phyloP scores from a whole-genome alignment of 2,329 filamentous ascomycete species.

The Coniochaeta sp. region DNA sequence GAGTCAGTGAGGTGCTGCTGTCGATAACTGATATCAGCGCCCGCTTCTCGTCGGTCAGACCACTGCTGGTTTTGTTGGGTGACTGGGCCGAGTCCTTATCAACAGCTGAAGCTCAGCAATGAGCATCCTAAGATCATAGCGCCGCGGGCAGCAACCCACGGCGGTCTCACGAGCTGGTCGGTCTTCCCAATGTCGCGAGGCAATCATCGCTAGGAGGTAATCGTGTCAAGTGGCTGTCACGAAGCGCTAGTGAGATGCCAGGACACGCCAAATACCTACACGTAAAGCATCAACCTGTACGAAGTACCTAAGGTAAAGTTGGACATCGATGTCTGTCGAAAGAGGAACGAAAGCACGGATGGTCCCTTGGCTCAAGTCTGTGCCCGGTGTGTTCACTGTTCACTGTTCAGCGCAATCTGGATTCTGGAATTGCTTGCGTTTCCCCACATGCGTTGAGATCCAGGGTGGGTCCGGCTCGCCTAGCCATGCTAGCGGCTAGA shows the following conservation, averaged over 20 bases:
- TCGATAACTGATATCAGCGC: not conserved
- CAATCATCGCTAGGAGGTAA: not conserved
- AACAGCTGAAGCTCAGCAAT: not conserved
- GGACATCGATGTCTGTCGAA: not conserved
- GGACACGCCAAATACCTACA: not conserved
- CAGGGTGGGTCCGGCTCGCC: not conserved
- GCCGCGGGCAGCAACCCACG: not conserved
- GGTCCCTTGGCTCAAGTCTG: not conserved
- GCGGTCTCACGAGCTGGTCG: not conserved
- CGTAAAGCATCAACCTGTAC: too few species aligned
- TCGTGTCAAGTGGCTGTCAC: not conserved
- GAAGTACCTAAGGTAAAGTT: too few species aligned
- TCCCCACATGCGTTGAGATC: not conserved
- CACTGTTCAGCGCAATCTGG: slow-evolving; percentile 1
- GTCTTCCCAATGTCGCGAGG: not conserved
- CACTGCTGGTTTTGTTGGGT: too few species aligned
- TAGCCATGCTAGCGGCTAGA: too few species aligned
- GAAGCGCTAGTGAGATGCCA: not conserved
- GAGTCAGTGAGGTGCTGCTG: not conserved
- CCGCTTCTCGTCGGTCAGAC: not conserved
- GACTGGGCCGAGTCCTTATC: not conserved
- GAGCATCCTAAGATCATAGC: not conserved
- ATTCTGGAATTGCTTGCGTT: not conserved
- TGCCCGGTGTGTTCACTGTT: not conserved
- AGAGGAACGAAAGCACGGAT: not conserved